These are phyloP conservation scores for Chlamydomonas asymmetrica DNA, from an alignment of 139 green algal species.

Conservation along the genomic window DNA sequence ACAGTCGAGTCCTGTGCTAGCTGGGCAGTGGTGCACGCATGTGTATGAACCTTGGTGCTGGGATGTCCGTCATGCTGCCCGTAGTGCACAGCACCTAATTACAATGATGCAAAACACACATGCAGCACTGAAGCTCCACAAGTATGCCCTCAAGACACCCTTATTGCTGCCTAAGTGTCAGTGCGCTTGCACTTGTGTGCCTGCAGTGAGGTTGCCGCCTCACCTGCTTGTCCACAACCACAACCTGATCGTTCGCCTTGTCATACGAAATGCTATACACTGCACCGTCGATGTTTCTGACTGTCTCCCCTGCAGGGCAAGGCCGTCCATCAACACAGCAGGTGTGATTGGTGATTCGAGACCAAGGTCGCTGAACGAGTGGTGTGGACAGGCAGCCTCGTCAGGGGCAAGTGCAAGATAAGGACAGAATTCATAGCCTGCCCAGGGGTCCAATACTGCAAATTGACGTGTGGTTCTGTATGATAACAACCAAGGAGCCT, in stretches of 20 bases:
- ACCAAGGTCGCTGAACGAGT: not conserved
- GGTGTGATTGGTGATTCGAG: not conserved
- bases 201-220: no score
- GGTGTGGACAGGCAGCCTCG: not conserved
- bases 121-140: no score
- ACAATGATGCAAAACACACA: no score
- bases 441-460: not conserved
- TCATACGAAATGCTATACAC: slow-evolving; percentile 20
- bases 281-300: slow-evolving; percentile 20
- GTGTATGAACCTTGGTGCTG: no score
- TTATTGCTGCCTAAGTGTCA: no score
- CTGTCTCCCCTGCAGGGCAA: slow-evolving; percentile 12
- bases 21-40: no score
- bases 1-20: no score
- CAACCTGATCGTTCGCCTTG: not conserved
- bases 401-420: not conserved
- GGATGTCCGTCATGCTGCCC: no score
- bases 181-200: no score
- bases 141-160: no score
- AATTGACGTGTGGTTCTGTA: not conserved
- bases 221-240: slow-evolving; percentile 11
- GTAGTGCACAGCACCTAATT: no score
- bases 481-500: not conserved
- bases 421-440: not conserved
- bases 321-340: not conserved